Conservation (phyloP, 75 land plant genomes). For the Azolla pinnata region DNA sequence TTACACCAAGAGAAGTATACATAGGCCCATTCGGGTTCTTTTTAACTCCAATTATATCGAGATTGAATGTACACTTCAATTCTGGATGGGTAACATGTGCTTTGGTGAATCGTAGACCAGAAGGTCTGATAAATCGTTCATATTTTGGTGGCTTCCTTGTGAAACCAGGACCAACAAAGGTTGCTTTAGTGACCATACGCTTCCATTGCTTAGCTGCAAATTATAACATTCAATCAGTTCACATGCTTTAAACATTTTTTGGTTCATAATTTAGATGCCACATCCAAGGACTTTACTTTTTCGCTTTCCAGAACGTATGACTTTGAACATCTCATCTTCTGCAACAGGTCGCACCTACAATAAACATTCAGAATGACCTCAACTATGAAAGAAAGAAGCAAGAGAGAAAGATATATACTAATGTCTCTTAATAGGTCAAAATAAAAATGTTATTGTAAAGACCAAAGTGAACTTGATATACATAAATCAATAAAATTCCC, state of each 20-base stretch:
- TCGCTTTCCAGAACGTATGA: constrained; percentile 79
- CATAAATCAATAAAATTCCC: too few species aligned
- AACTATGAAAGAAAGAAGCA: not conserved
- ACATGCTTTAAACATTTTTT: too few species aligned
- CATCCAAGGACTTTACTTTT: constrained; percentile 59
- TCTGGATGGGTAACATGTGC: constrained; percentile 98
- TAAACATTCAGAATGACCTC: constrained; percentile 1
- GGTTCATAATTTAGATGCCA: too few species aligned
- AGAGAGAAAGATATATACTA: too few species aligned
- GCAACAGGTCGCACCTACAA: constrained; percentile 92
- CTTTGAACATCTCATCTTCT: constrained; percentile 95
- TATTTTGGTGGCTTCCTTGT: constrained; percentile 98
- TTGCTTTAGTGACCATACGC: constrained; percentile 92
- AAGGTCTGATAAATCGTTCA: constrained; percentile 92
- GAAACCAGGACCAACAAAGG: constrained; percentile 92
- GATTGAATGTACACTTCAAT: constrained; percentile 89
- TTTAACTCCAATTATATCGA: constrained; percentile 96
- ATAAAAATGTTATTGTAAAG: too few species aligned
- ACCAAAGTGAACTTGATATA: too few species aligned
- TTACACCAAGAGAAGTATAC: constrained; percentile 95
- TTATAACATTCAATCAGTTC: too few species aligned
- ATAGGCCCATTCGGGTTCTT: constrained; percentile 96
- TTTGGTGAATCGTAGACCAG: constrained; percentile 86
- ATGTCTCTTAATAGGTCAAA: too few species aligned
- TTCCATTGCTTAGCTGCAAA: constrained; percentile 99